Conservation (phyloP, 192 early-diverging fungal species). For the Gryganskiella cystojenkinii region DNA sequence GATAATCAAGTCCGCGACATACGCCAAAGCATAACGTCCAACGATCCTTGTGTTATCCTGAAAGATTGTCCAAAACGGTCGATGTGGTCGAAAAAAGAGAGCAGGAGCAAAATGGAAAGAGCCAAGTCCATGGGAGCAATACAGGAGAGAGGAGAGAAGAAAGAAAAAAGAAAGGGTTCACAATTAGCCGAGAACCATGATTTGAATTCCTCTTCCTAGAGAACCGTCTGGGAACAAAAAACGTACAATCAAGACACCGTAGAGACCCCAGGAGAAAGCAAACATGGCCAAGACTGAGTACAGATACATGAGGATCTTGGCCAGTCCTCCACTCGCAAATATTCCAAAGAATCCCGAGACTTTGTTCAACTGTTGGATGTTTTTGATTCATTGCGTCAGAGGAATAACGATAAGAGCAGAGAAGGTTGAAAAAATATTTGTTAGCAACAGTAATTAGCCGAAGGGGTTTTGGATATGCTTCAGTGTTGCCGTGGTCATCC, state of each 20-base stretch:
- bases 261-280: conserved; percentile 50
- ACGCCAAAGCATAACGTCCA: conserved; percentile 40
- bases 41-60: conserved; percentile 50
- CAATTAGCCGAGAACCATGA: no score
- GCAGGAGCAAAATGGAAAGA: neutral
- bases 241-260: conserved; percentile 47
- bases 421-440: neutral
- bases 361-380: conserved; percentile 44
- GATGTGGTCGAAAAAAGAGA: neutral
- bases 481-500: neutral
- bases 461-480: no score
- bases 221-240: neutral
- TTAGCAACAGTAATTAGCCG: neutral
- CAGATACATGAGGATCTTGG: conserved; percentile 46
- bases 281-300: conserved; percentile 51
- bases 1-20: conserved; percentile 41
- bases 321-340: conserved; percentile 40
- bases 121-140: no score
- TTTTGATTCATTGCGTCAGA: no score
- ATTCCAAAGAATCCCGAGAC: conserved; percentile 55
- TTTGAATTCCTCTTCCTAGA: no score
- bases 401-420: neutral
- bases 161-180: neutral
- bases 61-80: no score
- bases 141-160: neutral